Evolutionary conservation across 2,329 filamentous ascomycete species (phyloP), one percentile per base, ranked within the genome.

Genomic region (Venturiaceae sp.): DNA sequence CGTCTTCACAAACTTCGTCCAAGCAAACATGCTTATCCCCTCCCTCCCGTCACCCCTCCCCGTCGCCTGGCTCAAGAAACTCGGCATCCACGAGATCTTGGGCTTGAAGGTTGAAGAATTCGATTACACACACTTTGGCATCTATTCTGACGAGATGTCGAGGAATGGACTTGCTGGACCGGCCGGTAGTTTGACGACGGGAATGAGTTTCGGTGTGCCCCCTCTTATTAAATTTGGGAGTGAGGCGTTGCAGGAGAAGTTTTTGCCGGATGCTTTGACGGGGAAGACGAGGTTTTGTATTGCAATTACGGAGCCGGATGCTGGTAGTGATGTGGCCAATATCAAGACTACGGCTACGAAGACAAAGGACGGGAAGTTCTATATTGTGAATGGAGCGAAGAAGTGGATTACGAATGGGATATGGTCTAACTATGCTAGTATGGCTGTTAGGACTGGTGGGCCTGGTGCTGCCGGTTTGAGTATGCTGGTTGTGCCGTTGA

Each of bases 401-500:
- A 90, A 91, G 73, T 91, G 87, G 87, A 88, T 88, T 66, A 88
- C 85, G 0, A 88, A 87, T 65, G 87, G 83, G 5, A 83, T 88
- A 60, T 88, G 84, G 85, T 77, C 81, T 5, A 82, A 90, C 60
- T 84, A 83, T 64, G 77, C 80, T 6, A 81, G 79, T 33, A 88
- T 89, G 84, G 87, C 87, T 0, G 87, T 90, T 1, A 80, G 87
- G 34, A 90, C 87, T 0, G 86, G 86, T 16, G 84, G 82, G 0
- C 79, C 83, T 0, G 85, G 85, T 0, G 74, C 83, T 0, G 65
- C 69, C 0, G 87, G 87, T 0, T 75, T 90, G 3, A 86, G 83
- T 0, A 75, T 90, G 66, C 68, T 91, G 1, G 76, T 89, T 0
- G 85, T 90, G 1, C 87, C 87, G 0, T 69, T 91, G n/a, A 86